Conservation (phyloP, 257 asterid species). For the Solanum sparsipilum region DNA sequence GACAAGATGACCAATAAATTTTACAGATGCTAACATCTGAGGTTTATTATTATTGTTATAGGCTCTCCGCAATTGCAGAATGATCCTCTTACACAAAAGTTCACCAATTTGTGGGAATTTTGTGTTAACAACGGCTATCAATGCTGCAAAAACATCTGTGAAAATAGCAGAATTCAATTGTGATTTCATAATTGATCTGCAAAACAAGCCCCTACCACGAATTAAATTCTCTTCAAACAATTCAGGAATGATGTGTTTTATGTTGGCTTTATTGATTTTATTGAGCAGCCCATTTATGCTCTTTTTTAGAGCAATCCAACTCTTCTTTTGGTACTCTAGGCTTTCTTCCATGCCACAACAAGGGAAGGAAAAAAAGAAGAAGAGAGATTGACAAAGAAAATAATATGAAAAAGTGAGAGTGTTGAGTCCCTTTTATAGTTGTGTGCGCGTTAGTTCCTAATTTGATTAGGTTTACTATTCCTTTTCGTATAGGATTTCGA, state of each 20-base stretch:
- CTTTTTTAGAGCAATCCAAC: neutral
- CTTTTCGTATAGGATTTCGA: too few species aligned
- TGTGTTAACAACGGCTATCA: neutral
- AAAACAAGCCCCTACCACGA: neutral
- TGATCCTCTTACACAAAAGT: neutral
- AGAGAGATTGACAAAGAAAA: too few species aligned
- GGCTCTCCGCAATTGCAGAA: neutral
- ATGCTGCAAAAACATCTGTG: neutral
- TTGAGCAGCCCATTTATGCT: neutral
- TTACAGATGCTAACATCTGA: neutral
- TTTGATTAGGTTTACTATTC: too few species aligned
- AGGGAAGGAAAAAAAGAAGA: too few species aligned
- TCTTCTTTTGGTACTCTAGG: neutral
- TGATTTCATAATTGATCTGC: neutral
- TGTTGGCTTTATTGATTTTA: neutral
- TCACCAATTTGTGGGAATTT: neutral
- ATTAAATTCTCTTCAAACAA: neutral
- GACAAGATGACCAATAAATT: neutral
- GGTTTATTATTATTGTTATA: neutral
- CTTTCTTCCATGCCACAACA: neutral
- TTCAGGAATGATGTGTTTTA: neutral
- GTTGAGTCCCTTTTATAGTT: neutral
- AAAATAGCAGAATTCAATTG: neutral
- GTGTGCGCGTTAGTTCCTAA: too few species aligned
- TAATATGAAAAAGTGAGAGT: neutral